These are phyloP conservation scores for Leishmania turanica DNA, from an alignment of 208 protist genomes.

Conservation along the genomic window DNA sequence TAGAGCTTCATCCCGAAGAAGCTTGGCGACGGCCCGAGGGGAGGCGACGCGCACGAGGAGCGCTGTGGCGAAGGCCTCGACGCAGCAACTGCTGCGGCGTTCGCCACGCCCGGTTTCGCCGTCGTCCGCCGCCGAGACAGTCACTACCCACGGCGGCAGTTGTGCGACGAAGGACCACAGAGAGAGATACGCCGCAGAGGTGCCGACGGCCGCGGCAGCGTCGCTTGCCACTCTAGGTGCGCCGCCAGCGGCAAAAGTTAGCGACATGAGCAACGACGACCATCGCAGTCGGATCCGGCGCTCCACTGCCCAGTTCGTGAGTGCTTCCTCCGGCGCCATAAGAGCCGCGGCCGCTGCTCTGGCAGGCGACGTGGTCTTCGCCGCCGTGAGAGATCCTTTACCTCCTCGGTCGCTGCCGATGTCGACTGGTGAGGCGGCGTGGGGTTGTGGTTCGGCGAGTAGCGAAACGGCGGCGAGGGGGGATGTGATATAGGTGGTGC, in stretches of 20 bases:
- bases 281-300: slow-evolving; percentile 33
- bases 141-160: slow-evolving; percentile 33
- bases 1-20: slow-evolving; percentile 21
- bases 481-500: slow-evolving; percentile 19
- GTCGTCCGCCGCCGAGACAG: slow-evolving; percentile 19
- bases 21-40: slow-evolving; percentile 14
- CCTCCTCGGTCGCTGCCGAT: not conserved
- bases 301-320: slow-evolving; percentile 18
- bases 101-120: slow-evolving; percentile 1
- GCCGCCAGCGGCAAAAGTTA: not conserved
- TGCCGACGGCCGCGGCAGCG: not conserved
- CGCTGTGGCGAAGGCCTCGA: slow-evolving; percentile 25
- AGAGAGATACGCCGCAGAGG: slow-evolving; percentile 20
- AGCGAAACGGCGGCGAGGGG: slow-evolving; percentile 5
- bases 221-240: not conserved
- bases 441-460: not conserved
- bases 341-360: not conserved
- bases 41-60: slow-evolving; percentile 28
- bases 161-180: slow-evolving; percentile 33
- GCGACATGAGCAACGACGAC: slow-evolving; percentile 24
- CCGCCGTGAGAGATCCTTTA: not conserved
- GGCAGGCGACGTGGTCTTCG: not conserved
- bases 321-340: not conserved
- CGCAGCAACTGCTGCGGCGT: slow-evolving; percentile 9
- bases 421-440: not conserved